Evolutionary conservation across 345 rosid genomes (phyloP).

Genomic region (Brassica juncea): DNA sequence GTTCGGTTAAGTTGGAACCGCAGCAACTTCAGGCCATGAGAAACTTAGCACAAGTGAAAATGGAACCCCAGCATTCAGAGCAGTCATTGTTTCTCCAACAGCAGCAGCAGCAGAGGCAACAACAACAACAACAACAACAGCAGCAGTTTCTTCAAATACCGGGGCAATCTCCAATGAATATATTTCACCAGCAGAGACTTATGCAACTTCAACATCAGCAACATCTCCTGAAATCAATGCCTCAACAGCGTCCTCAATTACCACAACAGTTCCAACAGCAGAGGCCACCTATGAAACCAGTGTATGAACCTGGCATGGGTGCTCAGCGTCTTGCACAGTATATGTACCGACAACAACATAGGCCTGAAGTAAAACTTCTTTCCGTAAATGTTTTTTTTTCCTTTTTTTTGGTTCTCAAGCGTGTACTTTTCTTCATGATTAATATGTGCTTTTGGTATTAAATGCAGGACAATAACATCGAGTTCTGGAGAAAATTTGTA

Average conservation of each 20-base stretch:
- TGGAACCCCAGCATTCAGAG: conserved; percentile 82
- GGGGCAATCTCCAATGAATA: conserved; percentile 81
- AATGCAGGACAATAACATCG: conserved; percentile 89
- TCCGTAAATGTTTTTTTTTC: background rate
- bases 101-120: conserved; percentile 61
- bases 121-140: conserved; percentile 49
- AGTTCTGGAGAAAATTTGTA: conserved; percentile 98
- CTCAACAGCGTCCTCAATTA: conserved; percentile 78
- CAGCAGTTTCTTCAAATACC: conserved; percentile 73
- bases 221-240: conserved; percentile 77
- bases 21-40: conserved; percentile 69
- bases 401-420: background rate
- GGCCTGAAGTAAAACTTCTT: conserved; percentile 73
- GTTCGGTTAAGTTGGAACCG: conserved; percentile 72
- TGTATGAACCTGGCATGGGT: conserved; percentile 94
- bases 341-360: conserved; percentile 91
- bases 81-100: conserved; percentile 78
- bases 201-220: conserved; percentile 83
- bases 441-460: conserved; percentile 25
- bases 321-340: conserved; percentile 89
- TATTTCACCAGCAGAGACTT: conserved; percentile 73
- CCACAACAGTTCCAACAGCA: conserved; percentile 71
- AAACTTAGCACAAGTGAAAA: conserved; percentile 64
- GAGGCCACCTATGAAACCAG: conserved; percentile 71
- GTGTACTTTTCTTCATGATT: conserved; percentile 11